A percentile compares a stretch with the other conserved stretches of the same genome.
phyloP scores from a whole-genome alignment of 1,139 yeast species.

The Suhomyces choctaworum region DNA sequence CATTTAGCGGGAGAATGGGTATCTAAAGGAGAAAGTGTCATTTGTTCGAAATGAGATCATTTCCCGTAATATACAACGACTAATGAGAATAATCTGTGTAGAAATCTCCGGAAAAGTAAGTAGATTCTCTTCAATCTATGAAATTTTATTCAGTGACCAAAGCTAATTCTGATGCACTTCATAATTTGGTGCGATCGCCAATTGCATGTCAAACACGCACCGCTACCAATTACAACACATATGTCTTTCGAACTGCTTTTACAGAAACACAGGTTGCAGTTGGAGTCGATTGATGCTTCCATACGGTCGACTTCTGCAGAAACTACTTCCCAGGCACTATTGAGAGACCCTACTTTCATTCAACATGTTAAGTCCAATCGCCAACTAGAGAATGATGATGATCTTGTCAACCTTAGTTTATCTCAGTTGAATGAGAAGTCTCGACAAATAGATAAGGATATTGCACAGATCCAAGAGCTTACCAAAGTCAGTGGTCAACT shows the following conservation, averaged over 20 bases:
- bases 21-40: too few relatives aligned
- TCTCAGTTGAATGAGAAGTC: conserved; percentile 14
- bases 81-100: too few relatives aligned
- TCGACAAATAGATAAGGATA: conserved; percentile 9
- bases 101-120: too few relatives aligned
- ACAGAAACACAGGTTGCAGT: conserved; percentile 2
- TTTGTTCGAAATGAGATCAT: too few relatives aligned
- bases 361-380: conserved; percentile 4
- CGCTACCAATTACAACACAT: too few relatives aligned
- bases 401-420: conserved; percentile 7
- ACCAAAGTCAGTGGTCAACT: conserved; percentile 6
- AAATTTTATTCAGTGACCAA: too few relatives aligned
- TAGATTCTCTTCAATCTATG: too few relatives aligned
- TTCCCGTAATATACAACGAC: too few relatives aligned
- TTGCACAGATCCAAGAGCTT: conserved; percentile 10
- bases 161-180: too few relatives aligned
- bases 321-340: conserved; percentile 3
- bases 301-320: neutral
- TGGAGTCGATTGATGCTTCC: conserved; percentile 2
- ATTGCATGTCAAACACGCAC: too few relatives aligned
- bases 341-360: conserved; percentile 9
- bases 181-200: too few relatives aligned
- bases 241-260: conserved; percentile 9
- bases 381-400: conserved; percentile 5
- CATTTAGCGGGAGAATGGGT: too few relatives aligned